Conservation (phyloP, 2,329 filamentous ascomycete genomes). For the Talaromyces amestolkiae region DNA sequence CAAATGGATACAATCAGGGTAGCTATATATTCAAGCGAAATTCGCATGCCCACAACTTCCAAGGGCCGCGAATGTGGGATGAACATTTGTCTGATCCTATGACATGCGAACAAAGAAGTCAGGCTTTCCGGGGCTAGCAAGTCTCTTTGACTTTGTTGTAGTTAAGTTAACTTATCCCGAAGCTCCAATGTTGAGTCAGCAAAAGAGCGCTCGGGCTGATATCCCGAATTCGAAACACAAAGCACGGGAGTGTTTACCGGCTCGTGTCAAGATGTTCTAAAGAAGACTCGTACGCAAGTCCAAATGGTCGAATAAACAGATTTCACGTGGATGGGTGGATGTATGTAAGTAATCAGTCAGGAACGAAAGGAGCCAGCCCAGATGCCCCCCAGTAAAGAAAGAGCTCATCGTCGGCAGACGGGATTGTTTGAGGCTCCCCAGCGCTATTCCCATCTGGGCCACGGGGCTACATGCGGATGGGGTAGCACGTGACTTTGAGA, state of each 20-base stretch:
- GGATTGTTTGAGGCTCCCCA: not conserved
- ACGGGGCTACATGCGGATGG: not conserved
- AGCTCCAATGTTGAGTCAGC: not conserved
- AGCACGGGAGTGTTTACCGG: not conserved
- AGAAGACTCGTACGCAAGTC: not conserved
- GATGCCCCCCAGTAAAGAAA: not conserved
- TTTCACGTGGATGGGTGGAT: not conserved
- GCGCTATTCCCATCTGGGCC: not conserved
- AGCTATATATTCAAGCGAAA: not conserved
- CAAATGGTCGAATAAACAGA: too few relatives aligned
- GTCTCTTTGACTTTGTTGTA: not conserved
- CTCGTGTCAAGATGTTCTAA: not conserved
- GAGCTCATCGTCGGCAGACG: not conserved
- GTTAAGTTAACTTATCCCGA: not conserved
- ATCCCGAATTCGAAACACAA: not conserved
- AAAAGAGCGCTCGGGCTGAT: not conserved
- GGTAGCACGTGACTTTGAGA: not conserved
- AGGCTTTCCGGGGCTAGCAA: not conserved
- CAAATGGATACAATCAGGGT: not conserved
- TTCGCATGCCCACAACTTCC: not conserved
- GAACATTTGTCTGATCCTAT: not conserved
- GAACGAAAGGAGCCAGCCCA: not conserved
- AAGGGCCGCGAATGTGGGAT: not conserved
- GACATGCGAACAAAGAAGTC: not conserved
- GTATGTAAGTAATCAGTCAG: not conserved